These are phyloP conservation scores for Hypsizygus marmoreus DNA, from an alignment of 768 basidiomycete species.

Conservation along the genomic window DNA sequence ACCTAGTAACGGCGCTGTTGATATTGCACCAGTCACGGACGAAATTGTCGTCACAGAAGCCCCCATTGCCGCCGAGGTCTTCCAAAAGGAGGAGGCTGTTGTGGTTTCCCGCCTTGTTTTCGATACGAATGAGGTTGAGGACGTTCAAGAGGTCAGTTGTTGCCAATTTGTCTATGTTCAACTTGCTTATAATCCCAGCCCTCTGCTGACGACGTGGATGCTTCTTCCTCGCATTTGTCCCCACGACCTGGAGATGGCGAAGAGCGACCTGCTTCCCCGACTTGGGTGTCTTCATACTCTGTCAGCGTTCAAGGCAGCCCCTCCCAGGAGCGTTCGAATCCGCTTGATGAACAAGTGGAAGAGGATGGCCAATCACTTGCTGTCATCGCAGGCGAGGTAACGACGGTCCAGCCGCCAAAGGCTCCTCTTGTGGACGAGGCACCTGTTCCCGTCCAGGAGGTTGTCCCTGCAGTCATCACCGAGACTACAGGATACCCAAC, in stretches of 20 bases:
- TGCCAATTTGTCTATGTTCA: no score
- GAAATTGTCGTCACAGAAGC: background rate
- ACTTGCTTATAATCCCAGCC: no score
- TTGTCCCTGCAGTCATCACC: background rate
- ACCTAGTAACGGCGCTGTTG: background rate
- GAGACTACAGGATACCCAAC: no score
- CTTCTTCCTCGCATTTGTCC: background rate
- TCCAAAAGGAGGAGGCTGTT: no score
- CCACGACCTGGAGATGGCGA: constrained; percentile 1
- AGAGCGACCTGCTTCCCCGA: constrained; percentile 30
- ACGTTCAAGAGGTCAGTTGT: no score
- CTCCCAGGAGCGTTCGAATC: constrained; percentile 11
- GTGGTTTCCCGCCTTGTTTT: no score
- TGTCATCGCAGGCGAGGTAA: background rate
- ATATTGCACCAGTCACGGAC: background rate
- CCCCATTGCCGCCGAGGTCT: background rate
- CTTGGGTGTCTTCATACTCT: constrained; percentile 38
- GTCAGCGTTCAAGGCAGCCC: constrained; percentile 34
- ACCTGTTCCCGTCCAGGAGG: background rate
- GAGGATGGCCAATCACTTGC: background rate
- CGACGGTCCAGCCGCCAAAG: background rate
- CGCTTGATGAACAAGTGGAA: constrained; percentile 10
- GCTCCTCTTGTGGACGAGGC: background rate
- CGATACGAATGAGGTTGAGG: no score
- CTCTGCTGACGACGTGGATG: background rate